Conservation (phyloP, 2,329 filamentous ascomycete genomes). For the Monosporascus cannonballus region DNA sequence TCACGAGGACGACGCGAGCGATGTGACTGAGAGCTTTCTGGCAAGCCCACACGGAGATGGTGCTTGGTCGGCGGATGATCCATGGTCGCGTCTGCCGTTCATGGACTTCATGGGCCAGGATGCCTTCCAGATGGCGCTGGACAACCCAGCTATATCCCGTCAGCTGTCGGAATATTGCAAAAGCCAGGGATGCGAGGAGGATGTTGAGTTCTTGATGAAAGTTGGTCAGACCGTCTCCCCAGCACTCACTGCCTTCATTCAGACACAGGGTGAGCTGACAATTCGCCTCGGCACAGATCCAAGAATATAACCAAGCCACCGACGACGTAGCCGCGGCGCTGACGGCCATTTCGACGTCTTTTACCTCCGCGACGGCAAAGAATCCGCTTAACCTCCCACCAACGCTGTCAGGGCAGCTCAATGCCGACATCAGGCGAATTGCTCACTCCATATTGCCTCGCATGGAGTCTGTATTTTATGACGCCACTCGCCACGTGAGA, state of each 20-base stretch:
- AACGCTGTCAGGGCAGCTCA: slow-evolving; percentile 34
- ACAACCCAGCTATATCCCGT: slow-evolving; percentile 39
- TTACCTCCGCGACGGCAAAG: slow-evolving; percentile 28
- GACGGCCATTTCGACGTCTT: slow-evolving; percentile 37
- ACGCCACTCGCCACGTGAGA: slow-evolving; percentile 38
- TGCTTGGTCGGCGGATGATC: slow-evolving; percentile 2
- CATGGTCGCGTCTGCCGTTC: slow-evolving; percentile 19
- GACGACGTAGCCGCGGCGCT: slow-evolving; percentile 39
- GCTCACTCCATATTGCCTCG: slow-evolving; percentile 38
- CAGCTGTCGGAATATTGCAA: slow-evolving; percentile 45
- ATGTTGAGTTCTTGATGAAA: slow-evolving; percentile 46
- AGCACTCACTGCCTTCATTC: not conserved
- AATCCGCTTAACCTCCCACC: slow-evolving; percentile 36
- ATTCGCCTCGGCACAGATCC: slow-evolving; percentile 21
- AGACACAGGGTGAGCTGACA: not conserved
- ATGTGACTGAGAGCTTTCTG: not conserved
- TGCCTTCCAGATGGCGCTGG: slow-evolving; percentile 44
- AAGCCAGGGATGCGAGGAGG: slow-evolving; percentile 37
- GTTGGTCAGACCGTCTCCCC: slow-evolving; percentile 22
- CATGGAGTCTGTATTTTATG: slow-evolving; percentile 37
- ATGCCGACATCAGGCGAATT: slow-evolving; percentile 40
- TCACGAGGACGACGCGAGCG: slow-evolving; percentile 4
- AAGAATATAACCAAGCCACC: slow-evolving; percentile 38
- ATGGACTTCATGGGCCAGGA: slow-evolving; percentile 44
- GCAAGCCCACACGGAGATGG: slow-evolving; percentile 1